A percentile compares a stretch with the other conserved stretches of the same genome.
Conservation (phyloP, 768 basidiomycete species). For the Trametes sanguinea region DNA sequence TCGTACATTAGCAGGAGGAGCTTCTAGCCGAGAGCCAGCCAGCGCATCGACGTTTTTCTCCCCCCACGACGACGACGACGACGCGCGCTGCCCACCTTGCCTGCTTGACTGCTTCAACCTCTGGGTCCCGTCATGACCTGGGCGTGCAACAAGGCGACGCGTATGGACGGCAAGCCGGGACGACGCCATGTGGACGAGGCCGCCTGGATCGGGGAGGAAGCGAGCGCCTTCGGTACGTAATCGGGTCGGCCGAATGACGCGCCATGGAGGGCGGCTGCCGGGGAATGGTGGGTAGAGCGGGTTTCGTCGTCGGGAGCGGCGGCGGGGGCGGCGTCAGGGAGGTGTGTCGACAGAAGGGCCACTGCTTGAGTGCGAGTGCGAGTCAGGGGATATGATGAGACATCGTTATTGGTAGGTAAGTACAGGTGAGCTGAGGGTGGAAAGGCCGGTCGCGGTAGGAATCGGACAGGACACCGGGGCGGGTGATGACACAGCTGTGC, state of each 20-base stretch:
- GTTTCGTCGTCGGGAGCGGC: conserved; percentile 1
- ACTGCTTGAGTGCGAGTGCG: too few species aligned
- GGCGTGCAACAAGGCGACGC: too few species aligned
- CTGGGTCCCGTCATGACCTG: too few species aligned
- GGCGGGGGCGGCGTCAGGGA: neutral
- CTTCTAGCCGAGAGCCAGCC: neutral
- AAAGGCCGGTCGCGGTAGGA: conserved; percentile 11
- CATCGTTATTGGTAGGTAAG: too few species aligned
- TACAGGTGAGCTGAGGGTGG: too few species aligned
- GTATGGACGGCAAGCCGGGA: neutral
- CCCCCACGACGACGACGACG: neutral
- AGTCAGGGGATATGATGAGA: too few species aligned
- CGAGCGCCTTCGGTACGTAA: conserved; percentile 8
- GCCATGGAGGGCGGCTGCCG: neutral
- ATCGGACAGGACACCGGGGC: conserved; percentile 5
- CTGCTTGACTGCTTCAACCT: too few species aligned
- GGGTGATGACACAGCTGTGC: conserved; percentile 20
- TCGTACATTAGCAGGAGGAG: neutral
- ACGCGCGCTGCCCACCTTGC: neutral
- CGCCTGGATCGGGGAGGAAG: neutral
- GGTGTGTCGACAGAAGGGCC: too few species aligned
- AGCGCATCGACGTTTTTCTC: neutral
- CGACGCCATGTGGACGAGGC: neutral
- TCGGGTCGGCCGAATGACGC: conserved; percentile 11
- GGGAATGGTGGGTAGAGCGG: neutral